Evolutionary conservation across 2,329 filamentous ascomycete genomes (phyloP).

Genomic region (Colletotrichum scovillei): DNA sequence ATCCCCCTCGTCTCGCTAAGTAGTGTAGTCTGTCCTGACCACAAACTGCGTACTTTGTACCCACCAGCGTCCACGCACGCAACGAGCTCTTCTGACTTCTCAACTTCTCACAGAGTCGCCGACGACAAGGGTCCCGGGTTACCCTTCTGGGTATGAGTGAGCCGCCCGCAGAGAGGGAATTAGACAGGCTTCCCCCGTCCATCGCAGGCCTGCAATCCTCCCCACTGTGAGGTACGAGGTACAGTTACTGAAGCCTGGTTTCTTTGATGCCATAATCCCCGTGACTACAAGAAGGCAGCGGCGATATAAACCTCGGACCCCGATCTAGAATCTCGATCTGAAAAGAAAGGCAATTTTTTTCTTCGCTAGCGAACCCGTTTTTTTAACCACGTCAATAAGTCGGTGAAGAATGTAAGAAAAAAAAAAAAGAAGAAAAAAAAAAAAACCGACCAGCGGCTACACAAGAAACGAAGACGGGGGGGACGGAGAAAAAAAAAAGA

Average conservation of each 20-base stretch:
- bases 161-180: background rate
- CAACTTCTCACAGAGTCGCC: constrained; percentile 2
- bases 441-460: background rate
- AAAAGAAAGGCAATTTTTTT: background rate
- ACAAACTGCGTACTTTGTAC: background rate
- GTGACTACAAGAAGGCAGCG: constrained; percentile 10
- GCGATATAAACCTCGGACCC: constrained; percentile 24
- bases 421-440: background rate
- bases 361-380: constrained; percentile 18
- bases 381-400: constrained; percentile 29
- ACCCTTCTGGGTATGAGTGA: constrained; percentile 5
- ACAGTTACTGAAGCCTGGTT: background rate
- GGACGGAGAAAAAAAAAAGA: background rate
- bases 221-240: background rate
- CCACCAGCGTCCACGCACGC: background rate
- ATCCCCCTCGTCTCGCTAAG: constrained; percentile 11
- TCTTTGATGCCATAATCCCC: background rate
- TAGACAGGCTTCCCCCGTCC: constrained; percentile 32
- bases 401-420: constrained; percentile 16
- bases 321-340: constrained; percentile 34
- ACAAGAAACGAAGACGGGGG: background rate
- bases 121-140: constrained; percentile 25
- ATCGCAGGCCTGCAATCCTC: constrained; percentile 10
- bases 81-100: background rate
- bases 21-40: constrained; percentile 1